A percentile compares a stretch with the other conserved stretches of the same genome.
phyloP scores from a whole-genome alignment of 768 basidiomycete genomes.

The Cystobasidiopsis lactophilus region DNA sequence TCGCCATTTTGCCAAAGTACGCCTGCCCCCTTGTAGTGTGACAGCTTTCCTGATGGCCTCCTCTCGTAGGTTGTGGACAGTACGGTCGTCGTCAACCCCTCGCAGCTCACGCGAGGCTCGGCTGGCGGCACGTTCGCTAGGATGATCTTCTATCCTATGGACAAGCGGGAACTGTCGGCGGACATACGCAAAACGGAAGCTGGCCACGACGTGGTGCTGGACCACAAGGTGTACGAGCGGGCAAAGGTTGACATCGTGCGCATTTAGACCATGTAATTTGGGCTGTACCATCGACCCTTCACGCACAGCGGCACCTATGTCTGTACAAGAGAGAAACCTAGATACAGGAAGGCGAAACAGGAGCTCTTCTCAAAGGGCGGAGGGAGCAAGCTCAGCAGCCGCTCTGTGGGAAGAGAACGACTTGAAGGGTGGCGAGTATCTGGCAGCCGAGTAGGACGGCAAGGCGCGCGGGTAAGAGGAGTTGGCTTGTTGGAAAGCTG shows the following conservation, averaged over 20 bases:
- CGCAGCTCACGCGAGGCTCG: slow-evolving; percentile 32
- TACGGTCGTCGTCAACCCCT: slow-evolving; percentile 67
- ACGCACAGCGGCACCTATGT: no score
- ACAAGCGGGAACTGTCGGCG: slow-evolving; percentile 15
- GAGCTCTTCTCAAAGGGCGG: no score
- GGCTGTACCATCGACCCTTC: no score
- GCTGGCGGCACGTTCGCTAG: slow-evolving; percentile 28
- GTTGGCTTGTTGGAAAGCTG: no score
- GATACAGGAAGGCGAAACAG: no score
- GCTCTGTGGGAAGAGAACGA: no score
- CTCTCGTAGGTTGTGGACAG: slow-evolving; percentile 44
- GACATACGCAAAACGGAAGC: slow-evolving; percentile 11
- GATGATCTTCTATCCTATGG: slow-evolving; percentile 25
- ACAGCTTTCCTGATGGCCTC: not conserved
- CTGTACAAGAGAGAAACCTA: no score
- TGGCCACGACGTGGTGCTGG: slow-evolving; percentile 18
- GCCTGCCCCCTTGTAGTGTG: slow-evolving; percentile 11
- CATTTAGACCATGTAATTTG: slow-evolving; percentile 22
- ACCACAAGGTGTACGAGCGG: slow-evolving; percentile 26
- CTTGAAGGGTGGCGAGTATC: no score
- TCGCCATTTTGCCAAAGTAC: slow-evolving; percentile 72
- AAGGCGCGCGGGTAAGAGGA: no score
- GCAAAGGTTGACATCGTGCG: slow-evolving; percentile 28
- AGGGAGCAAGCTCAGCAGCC: no score
- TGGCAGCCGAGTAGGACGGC: no score